phyloP scores from a whole-genome alignment of 352 stramenopile genomes.

The Pythium graminicola region DNA sequence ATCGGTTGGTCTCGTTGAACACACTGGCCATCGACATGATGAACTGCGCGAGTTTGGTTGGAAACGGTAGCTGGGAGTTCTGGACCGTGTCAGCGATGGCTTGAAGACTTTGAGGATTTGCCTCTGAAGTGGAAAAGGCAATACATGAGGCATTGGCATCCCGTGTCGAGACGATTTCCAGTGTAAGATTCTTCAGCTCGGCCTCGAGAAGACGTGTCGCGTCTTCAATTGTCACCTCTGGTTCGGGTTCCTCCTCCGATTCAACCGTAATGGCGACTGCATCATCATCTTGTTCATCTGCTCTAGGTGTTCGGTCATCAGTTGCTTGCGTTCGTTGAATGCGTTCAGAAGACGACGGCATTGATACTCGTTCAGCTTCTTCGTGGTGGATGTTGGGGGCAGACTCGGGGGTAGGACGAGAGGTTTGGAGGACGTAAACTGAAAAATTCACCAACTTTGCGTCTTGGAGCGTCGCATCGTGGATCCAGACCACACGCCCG shows the following conservation, averaged over 20 bases:
- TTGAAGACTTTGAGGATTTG: background rate
- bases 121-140: background rate
- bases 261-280: background rate
- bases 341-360: background rate
- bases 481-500: slow-evolving; percentile 8
- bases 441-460: background rate
- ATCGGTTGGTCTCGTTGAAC: slow-evolving; percentile 8
- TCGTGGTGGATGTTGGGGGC: background rate
- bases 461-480: background rate
- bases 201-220: background rate
- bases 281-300: background rate
- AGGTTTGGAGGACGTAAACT: slow-evolving; percentile 7
- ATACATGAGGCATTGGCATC: slow-evolving; percentile 3
- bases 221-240: background rate
- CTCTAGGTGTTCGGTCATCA: background rate
- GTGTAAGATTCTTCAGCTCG: background rate
- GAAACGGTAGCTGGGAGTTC: slow-evolving; percentile 23
- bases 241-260: background rate
- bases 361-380: background rate
- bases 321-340: background rate
- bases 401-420: too few species aligned
- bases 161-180: background rate
- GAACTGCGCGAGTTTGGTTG: slow-evolving; percentile 32
- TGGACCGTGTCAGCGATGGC: slow-evolving; percentile 1
- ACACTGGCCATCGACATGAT: slow-evolving; percentile 13